phyloP scores from a whole-genome alignment of 495 filamentous ascomycete genomes.

The Neurospora sp. region DNA sequence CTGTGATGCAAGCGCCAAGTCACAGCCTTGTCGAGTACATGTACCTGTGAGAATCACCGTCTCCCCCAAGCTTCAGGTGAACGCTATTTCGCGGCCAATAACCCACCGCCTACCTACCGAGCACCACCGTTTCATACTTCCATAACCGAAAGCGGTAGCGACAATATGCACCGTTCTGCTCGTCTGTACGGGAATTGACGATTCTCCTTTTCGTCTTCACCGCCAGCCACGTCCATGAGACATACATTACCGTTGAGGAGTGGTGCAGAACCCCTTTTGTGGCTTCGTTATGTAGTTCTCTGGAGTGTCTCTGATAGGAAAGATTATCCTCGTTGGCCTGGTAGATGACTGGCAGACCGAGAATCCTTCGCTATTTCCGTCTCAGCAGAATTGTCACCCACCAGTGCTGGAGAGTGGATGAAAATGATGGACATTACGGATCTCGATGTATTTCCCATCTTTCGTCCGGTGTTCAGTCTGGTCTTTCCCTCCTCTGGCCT shows the following conservation, averaged over 20 bases:
- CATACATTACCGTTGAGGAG: not conserved
- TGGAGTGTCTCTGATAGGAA: not conserved
- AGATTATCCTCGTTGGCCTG: not conserved
- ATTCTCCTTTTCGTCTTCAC: not conserved
- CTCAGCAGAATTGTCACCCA: not conserved
- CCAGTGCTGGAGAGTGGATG: not conserved
- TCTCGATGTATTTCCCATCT: not conserved
- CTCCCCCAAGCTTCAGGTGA: not conserved
- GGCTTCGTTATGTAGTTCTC: not conserved
- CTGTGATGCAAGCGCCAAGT: not conserved
- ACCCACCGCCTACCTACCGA: not conserved
- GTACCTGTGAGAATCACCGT: not conserved
- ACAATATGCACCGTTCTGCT: not conserved
- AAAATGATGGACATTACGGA: not conserved
- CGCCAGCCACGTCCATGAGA: not conserved
- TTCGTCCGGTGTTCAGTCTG: not conserved
- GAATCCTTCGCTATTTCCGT: not conserved
- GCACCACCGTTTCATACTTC: not conserved
- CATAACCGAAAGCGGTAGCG: not conserved
- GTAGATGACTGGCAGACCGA: not conserved
- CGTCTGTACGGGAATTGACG: not conserved
- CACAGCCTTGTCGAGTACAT: not conserved
- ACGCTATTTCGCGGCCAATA: not conserved
- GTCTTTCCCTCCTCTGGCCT: not conserved
- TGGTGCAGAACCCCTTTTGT: not conserved